phyloP scores from a whole-genome alignment of 169 alveolate species.

The Cryptosporidium canis region DNA sequence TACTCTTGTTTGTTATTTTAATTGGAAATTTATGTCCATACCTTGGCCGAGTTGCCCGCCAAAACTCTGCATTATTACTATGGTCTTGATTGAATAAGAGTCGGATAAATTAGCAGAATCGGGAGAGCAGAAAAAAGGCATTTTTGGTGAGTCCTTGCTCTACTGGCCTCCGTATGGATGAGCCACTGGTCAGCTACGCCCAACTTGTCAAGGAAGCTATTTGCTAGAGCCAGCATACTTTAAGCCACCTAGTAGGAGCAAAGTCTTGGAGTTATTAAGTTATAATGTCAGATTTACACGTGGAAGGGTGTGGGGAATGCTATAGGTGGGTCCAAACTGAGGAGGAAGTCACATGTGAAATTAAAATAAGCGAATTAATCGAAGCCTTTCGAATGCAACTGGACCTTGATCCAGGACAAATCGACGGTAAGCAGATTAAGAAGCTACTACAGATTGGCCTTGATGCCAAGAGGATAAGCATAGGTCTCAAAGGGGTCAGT shows the following conservation, averaged over 20 bases:
- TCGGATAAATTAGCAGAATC: no score
- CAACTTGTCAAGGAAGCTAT: no score
- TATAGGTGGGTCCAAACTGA: slow-evolving; percentile 57
- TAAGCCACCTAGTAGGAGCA: no score
- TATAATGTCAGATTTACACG: neutral
- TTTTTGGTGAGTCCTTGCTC: no score
- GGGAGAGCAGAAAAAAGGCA: no score
- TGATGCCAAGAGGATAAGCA: neutral
- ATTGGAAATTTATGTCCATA: no score
- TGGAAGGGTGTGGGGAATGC: neutral
- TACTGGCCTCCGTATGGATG: no score
- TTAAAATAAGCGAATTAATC: neutral
- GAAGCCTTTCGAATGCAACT: neutral
- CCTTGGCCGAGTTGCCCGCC: neutral
- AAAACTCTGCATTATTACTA: neutral
- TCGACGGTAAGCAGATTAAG: neutral
- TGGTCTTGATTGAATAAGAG: neutral
- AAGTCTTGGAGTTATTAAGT: no score
- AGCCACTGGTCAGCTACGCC: no score
- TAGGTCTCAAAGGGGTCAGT: neutral
- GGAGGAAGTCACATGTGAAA: slow-evolving; percentile 27
- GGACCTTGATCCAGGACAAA: neutral
- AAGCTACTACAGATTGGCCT: neutral
- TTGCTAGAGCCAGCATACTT: no score
- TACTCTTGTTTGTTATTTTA: no score